Base-by-base conservation (phyloP, 306 rosid species). In the Cicer arietinum region DNA sequence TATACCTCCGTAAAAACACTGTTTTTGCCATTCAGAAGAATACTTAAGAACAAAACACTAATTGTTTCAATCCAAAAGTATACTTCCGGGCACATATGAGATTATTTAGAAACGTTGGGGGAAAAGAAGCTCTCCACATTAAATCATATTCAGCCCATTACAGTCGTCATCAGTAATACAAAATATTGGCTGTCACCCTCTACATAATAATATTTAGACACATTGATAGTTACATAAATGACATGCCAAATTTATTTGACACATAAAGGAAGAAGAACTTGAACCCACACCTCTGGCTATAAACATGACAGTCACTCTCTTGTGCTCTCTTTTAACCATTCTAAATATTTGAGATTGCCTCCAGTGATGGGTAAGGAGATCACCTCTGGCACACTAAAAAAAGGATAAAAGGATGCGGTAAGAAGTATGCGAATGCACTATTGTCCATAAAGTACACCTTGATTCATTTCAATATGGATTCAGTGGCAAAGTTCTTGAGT, bases 291-390 rank as follows among this genome's bases (percentile, higher is more conserved):
- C 72, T 71, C 76, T 22, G 60, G 69, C 75, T 73, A 60, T 68
- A 67, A 79, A 66, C 30, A 53, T 22, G 80, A 64, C 43, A 66
- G 51, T 93, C 87, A 91, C 83, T 91, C 94, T 81, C 88, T 86
- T 6, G 99, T 94, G 90, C 92, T 94, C 84, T 85, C 88, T 80
- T 92, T 92, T 53, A 94, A 45, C 99, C 97, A 93, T 61, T 93
- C 97, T 63, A 93, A 81, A 84, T 93, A 90, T 67, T 82, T 80
- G 25, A 79, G 84, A 78, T 85, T 89, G 62, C 98, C 97, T 7
- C 97, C 97, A 1, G 89, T 87, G 79, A 94, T 90, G 37, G 97
- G 97, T 53, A 94, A 84, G 66, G 97, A 88, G 30, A 94, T 92
- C 56, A 94, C 99, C 85, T 94, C 99, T 1, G 99, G 99, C 59